Base-by-base conservation (phyloP, 768 basidiomycete species). In the Xanthoconium stramineum region DNA sequence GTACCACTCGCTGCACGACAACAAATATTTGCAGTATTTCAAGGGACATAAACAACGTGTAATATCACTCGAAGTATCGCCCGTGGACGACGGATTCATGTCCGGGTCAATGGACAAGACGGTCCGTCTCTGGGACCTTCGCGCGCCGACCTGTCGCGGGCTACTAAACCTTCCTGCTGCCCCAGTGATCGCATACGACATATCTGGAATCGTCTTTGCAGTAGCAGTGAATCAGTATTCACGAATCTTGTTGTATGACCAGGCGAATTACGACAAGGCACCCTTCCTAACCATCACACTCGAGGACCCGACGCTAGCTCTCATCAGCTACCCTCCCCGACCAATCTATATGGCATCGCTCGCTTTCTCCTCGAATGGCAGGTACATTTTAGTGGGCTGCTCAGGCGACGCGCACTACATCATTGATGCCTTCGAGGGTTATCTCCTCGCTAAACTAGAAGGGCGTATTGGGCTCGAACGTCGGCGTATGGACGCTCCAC, bases 21-120 rank as follows among this genome's bases (percentile, higher is more conserved):
- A 97, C 80, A 93, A 89, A 69, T 99, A 94, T 70, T 75, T 98
- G 33, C 85, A 89, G 61, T 99, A 99, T 75, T 98, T 97, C 79
- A 88, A 85, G 65, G 97, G 97, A 0, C 97, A 99, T 76, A 94
- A 85, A 61, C 89, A 81, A 36, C 82, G 86, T 55, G 97, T 99
- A 3, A 81, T 90, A 35, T 96, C 95, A 0, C 76, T 99, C 12
- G 89, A 95, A 68, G 85, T 98, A 54, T 93, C 91, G 0, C 97
- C 97, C 1, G 80, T 89, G 1, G 91, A 98, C 66, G 95, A 98
- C 65, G 89, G 89, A 1, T 98, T 99, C 76, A 88, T 99, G 81
- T 97, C 96, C 12, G 91, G 86, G 3, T 91, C 95, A 0, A 76
- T 91, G 69, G 97, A 99, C 76, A 91, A 88, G 65, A 98, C 94